Evolutionary conservation across 2,329 filamentous ascomycete genomes (phyloP).

Genomic region (Didymellaceae sp.): DNA sequence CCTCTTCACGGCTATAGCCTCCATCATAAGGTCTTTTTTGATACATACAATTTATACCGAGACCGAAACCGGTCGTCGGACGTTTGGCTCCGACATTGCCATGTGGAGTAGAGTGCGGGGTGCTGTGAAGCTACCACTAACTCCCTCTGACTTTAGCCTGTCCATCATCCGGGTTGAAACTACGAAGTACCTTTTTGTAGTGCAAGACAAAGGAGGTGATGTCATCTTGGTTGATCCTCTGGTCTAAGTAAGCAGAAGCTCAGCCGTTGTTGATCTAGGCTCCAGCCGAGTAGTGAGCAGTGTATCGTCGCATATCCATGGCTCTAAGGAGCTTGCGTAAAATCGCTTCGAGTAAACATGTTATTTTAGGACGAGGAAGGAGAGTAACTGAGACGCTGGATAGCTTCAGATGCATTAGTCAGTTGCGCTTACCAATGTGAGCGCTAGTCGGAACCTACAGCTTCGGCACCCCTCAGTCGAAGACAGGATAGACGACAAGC

Average conservation of each 20-base stretch:
- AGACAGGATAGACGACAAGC: neutral
- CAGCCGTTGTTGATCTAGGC: too few relatives aligned
- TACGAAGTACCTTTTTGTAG: neutral
- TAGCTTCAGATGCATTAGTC: constrained; percentile 3
- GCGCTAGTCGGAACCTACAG: neutral
- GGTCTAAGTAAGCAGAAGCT: too few relatives aligned
- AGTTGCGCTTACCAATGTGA: constrained; percentile 10
- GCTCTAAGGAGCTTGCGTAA: too few relatives aligned
- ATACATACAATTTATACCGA: neutral
- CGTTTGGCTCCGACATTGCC: neutral
- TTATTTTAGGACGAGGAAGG: too few relatives aligned
- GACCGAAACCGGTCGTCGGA: neutral
- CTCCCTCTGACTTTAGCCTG: constrained; percentile 42
- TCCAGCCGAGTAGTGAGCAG: too few relatives aligned
- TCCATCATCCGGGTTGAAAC: constrained; percentile 30
- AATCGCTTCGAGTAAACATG: neutral
- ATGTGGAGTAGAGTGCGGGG: constrained; percentile 31
- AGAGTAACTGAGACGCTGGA: neutral
- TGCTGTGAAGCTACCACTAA: constrained; percentile 28
- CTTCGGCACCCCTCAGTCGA: constrained; percentile 9
- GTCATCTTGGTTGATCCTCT: too few relatives aligned
- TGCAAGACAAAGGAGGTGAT: neutral
- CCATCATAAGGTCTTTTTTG: neutral
- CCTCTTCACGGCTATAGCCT: neutral
- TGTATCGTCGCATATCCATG: too few relatives aligned